A percentile compares a stretch with the other conserved stretches of the same genome.
Evolutionary conservation across 1,139 yeast genomes (phyloP).

Genomic region (Kazachstania sp.): DNA sequence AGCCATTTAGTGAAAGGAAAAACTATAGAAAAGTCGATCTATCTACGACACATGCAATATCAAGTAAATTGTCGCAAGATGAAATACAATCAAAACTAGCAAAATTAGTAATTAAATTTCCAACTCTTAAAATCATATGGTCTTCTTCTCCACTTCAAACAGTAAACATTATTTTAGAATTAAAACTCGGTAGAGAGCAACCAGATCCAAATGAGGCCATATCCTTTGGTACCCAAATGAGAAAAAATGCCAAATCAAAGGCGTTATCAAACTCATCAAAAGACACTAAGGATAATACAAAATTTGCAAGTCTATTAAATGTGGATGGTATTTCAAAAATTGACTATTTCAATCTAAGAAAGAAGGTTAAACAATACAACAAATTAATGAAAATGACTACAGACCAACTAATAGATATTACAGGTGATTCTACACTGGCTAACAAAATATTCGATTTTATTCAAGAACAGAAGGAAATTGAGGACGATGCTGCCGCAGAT

Average conservation of each 20-base stretch:
- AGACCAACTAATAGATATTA: constrained; percentile 42
- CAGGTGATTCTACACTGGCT: constrained; percentile 63
- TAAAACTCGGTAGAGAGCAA: constrained; percentile 68
- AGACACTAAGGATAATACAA: constrained; percentile 43
- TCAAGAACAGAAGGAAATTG: constrained; percentile 12
- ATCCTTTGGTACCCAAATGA: constrained; percentile 45
- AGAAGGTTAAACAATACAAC: constrained; percentile 47
- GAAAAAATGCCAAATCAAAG: constrained; percentile 9
- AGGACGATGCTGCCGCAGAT: constrained; percentile 6
- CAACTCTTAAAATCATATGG: constrained; percentile 77
- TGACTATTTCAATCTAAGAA: constrained; percentile 53
- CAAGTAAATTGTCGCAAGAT: constrained; percentile 45
- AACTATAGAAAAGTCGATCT: constrained; percentile 30
- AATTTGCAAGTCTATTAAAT: constrained; percentile 62
- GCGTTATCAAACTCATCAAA: constrained; percentile 8
- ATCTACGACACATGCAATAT: constrained; percentile 34
- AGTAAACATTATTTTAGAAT: constrained; percentile 72
- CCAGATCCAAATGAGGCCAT: constrained; percentile 71
- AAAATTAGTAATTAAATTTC: constrained; percentile 64
- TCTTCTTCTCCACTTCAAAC: constrained; percentile 89
- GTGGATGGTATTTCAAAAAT: constrained; percentile 76
- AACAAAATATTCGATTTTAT: constrained; percentile 50
- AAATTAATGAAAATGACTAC: constrained; percentile 46
- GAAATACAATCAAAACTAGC: constrained; percentile 71
- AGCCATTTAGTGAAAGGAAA: constrained; percentile 58